Base-by-base conservation (phyloP, 768 basidiomycete genomes). In the Russula dissimulans region DNA sequence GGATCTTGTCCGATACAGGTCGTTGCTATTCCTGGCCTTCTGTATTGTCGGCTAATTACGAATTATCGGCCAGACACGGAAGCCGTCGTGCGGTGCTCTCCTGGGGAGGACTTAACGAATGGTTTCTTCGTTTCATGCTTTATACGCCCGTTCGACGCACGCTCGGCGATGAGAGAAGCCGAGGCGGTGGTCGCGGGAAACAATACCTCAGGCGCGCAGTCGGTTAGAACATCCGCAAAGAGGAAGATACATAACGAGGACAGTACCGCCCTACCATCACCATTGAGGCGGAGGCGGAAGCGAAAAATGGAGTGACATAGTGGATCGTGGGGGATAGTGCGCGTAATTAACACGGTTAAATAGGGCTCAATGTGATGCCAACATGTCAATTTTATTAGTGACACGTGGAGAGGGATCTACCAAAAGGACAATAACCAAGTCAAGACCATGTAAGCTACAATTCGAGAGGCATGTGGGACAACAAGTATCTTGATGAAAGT, bases 61-160 rank as follows among this genome's bases (percentile, higher is more conserved):
- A 5, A 26, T 17, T 11, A 44, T 31, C 34, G 29, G 29, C 10
- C 44, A 61, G 60, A 45, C 31, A 85, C 88, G 5, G 71, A 75
- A 4, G 83, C 83, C 11, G 69, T 90, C 18, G 67, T 93, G 31
- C 83, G 91, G 17, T 92, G 90, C 70, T 79, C 80, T 31, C 84
- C 91, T 14, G 83, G 85, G 56, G 89, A 88, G 61, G 94, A 98
- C 68, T 83, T 81, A 41, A 93, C 91, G 12, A 98, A 98, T 68
- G 97, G 97, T 0, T 99, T 99, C 76, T 99, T 99, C 67, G 95
- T 99, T 26, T 86, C 91, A n/a, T 97, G 89, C 71, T 94, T 98
- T 70, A 75, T 91, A n/a, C 58, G 71, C 36, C 55, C 34, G 45
- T 31, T 38, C 15, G 42, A 41, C 29, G 26, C 15, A 39, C 49